These are phyloP conservation scores for Aristolochia californica DNA, from an alignment of 164 flowering plant species.

Conservation along the genomic window DNA sequence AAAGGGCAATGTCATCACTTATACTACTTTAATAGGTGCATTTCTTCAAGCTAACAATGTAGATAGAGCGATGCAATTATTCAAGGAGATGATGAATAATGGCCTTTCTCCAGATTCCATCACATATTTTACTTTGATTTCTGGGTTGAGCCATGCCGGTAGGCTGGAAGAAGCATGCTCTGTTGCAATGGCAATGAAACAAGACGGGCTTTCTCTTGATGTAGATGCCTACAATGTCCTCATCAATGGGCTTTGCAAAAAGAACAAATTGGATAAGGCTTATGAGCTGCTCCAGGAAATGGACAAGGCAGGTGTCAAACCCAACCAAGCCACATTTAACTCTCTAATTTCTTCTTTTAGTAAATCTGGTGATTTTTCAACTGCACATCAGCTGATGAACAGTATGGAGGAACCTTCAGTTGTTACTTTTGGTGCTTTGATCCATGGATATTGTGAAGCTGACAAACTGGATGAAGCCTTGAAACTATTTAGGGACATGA, in stretches of 20 bases:
- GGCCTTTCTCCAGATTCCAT: conserved; percentile 47
- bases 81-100: conserved; percentile 37
- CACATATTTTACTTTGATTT: conserved; percentile 50
- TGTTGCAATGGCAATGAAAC: conserved; percentile 35
- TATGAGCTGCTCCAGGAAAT: conserved; percentile 50
- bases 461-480: conserved; percentile 52
- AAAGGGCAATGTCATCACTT: conserved; percentile 47
- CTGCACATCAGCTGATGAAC: conserved; percentile 29
- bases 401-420: conserved; percentile 56
- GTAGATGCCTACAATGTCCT: conserved; percentile 43
- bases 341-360: conserved; percentile 54
- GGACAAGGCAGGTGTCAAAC: conserved; percentile 37
- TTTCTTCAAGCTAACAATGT: conserved; percentile 57
- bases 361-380: conserved; percentile 36
- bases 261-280: conserved; percentile 45
- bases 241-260: conserved; percentile 61
- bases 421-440: conserved; percentile 67
- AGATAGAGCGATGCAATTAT: conserved; percentile 44
- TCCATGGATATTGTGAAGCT: conserved; percentile 47
- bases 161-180: conserved; percentile 49
- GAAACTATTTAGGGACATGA: conserved; percentile 49
- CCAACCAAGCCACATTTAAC: conserved; percentile 62
- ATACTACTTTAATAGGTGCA: conserved; percentile 49
- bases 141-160: conserved; percentile 60
- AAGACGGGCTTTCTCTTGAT: conserved; percentile 56